Conservation (phyloP, 2,329 filamentous ascomycete genomes). For the Arthroderma sp. region DNA sequence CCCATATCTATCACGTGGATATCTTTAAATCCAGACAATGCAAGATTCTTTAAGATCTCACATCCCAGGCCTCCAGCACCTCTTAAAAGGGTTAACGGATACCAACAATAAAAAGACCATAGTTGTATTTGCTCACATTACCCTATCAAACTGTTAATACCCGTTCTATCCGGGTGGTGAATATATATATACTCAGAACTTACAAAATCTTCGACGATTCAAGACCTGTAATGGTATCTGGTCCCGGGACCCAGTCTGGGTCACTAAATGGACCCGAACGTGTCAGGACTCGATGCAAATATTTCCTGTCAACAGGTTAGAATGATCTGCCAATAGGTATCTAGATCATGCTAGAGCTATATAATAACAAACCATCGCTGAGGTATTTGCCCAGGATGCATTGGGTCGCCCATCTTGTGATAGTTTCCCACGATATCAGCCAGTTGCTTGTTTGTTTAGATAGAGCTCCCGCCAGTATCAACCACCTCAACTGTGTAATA, state of each 20-base stretch:
- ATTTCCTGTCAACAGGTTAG: conserved; percentile 47
- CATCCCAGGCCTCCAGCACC: conserved; percentile 90
- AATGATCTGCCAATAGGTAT: background rate
- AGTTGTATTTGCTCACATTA: conserved; percentile 23
- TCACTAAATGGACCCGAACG: conserved; percentile 73
- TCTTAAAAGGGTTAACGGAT: conserved; percentile 35
- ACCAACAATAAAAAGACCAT: background rate
- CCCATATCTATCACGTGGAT: conserved; percentile 99
- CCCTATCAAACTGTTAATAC: conserved; percentile 17
- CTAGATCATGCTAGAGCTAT: conserved; percentile 17
- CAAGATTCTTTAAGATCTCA: conserved; percentile 92
- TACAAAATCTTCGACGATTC: conserved; percentile 65
- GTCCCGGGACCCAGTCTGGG: conserved; percentile 43
- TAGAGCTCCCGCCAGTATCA: background rate
- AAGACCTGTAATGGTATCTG: conserved; percentile 44
- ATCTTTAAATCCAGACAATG: conserved; percentile 86
- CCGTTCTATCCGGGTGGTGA: background rate
- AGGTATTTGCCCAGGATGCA: background rate
- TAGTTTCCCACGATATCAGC: background rate
- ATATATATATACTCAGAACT: conserved; percentile 23
- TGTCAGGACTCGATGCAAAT: conserved; percentile 69
- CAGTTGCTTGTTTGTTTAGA: background rate
- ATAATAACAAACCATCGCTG: conserved; percentile 20
- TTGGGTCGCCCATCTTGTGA: background rate
- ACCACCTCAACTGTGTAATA: background rate